A percentile compares a stretch with the other conserved stretches of the same genome.
These are phyloP conservation scores for Chaetomium fimeti DNA, from an alignment of 495 filamentous ascomycete species.

Conservation along the genomic window DNA sequence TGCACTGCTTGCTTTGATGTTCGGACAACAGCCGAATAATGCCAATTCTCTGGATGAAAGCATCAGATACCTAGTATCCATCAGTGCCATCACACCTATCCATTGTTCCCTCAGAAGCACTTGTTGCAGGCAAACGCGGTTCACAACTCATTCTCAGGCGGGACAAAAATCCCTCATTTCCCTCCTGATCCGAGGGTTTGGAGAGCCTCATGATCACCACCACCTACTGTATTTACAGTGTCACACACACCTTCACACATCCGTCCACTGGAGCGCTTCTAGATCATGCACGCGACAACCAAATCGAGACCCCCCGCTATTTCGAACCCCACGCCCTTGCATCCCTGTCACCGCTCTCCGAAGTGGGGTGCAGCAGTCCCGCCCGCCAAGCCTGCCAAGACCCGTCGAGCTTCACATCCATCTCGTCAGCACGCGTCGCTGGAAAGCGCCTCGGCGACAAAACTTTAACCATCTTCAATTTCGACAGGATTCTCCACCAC, in stretches of 20 bases:
- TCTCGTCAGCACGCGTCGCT: conserved; percentile 1
- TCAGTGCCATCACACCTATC: too few relatives aligned
- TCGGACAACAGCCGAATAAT: not conserved
- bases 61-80: too few relatives aligned
- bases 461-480: not conserved
- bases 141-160: not conserved
- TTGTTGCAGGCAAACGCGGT: not conserved
- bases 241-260: not conserved
- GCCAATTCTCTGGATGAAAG: not conserved
- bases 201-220: not conserved
- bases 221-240: not conserved
- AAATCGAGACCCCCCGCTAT: not conserved
- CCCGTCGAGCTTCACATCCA: not conserved
- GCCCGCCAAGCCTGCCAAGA: not conserved
- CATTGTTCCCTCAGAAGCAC: not conserved
- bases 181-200: not conserved
- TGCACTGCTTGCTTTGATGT: not conserved
- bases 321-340: not conserved
- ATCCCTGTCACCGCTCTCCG: not conserved
- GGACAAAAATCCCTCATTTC: not conserved
- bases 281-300: conserved; percentile 2
- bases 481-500: not conserved
- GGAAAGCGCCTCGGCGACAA: not conserved
- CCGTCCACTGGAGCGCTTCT: not conserved
- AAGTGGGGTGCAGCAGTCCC: conserved; percentile 1